A percentile compares a stretch with the other conserved stretches of the same genome.
These are phyloP conservation scores for Hydrangea macrophylla DNA, from an alignment of 148 eudicot species.

Conservation along the genomic window DNA sequence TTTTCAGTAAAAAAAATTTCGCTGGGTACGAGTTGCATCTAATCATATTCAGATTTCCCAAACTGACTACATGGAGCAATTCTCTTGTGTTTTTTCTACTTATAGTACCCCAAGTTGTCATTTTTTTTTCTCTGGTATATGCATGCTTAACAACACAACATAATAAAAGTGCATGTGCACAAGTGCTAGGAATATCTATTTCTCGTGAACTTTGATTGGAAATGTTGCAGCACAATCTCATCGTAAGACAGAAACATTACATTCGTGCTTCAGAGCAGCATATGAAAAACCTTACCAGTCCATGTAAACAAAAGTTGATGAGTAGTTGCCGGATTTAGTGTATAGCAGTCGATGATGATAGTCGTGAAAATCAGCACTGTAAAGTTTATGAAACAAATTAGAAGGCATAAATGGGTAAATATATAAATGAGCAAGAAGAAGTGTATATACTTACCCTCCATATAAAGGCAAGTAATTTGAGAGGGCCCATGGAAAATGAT, in stretches of 20 bases:
- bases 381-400: slow-evolving; percentile 9
- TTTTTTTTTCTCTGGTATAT: no score
- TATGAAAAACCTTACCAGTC: slow-evolving; percentile 56
- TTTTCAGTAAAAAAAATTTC: no score
- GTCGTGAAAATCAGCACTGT: slow-evolving; percentile 93
- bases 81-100: no score
- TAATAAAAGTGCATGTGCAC: no score
- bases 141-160: no score
- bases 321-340: slow-evolving; percentile 91
- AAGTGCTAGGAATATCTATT: no score
- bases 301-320: slow-evolving; percentile 92
- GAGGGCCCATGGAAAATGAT: slow-evolving; percentile 93
- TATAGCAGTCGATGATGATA: slow-evolving; percentile 94
- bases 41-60: no score
- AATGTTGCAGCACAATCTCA: slow-evolving; percentile 4
- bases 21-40: no score
- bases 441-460: slow-evolving; percentile 66
- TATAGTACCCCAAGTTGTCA: no score
- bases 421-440: background rate
- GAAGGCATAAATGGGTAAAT: background rate
- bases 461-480: slow-evolving; percentile 83
- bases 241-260: background rate
- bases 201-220: background rate
- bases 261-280: background rate
- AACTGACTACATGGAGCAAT: no score